Conservation (phyloP, 257 asterid genomes). For the Fraxinus quadrangulata region DNA sequence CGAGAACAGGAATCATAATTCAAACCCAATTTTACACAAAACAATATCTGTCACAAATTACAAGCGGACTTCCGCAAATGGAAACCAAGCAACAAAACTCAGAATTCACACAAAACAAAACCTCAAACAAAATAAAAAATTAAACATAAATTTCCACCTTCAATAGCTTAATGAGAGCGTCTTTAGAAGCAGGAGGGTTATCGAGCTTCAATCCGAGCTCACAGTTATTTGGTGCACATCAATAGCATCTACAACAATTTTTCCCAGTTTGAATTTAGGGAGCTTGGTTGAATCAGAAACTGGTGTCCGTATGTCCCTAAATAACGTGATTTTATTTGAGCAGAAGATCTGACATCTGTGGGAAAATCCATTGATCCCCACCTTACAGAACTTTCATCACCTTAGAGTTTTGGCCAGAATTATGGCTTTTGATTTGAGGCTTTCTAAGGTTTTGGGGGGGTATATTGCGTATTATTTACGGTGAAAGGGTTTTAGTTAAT, state of each 20-base stretch:
- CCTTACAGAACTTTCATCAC: slow-evolving; percentile 34
- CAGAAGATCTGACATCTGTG: slow-evolving; percentile 37
- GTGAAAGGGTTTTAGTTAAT: no score
- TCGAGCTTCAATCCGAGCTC: slow-evolving; percentile 81
- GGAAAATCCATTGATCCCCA: slow-evolving; percentile 52
- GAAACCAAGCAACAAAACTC: slow-evolving; percentile 8
- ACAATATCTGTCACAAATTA: slow-evolving; percentile 24
- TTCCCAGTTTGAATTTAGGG: slow-evolving; percentile 65
- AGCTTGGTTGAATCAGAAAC: slow-evolving; percentile 52
- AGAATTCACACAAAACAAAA: slow-evolving; percentile 10
- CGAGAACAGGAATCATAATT: slow-evolving; percentile 37
- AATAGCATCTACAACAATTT: slow-evolving; percentile 39
- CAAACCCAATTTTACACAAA: slow-evolving; percentile 26
- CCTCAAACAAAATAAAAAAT: slow-evolving; percentile 17
- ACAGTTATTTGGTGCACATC: slow-evolving; percentile 26
- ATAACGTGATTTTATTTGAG: slow-evolving; percentile 38
- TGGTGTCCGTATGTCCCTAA: slow-evolving; percentile 62
- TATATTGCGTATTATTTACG: no score
- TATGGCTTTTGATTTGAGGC: no score
- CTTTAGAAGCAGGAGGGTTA: slow-evolving; percentile 64
- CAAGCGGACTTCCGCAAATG: slow-evolving; percentile 37
- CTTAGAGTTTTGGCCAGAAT: no score
- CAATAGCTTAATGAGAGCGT: slow-evolving; percentile 72
- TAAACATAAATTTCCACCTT: slow-evolving; percentile 46
- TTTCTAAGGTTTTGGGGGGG: no score